Evolutionary conservation across 306 rosid species (phyloP).

Genomic region (Herpetospermum pedunculosum): DNA sequence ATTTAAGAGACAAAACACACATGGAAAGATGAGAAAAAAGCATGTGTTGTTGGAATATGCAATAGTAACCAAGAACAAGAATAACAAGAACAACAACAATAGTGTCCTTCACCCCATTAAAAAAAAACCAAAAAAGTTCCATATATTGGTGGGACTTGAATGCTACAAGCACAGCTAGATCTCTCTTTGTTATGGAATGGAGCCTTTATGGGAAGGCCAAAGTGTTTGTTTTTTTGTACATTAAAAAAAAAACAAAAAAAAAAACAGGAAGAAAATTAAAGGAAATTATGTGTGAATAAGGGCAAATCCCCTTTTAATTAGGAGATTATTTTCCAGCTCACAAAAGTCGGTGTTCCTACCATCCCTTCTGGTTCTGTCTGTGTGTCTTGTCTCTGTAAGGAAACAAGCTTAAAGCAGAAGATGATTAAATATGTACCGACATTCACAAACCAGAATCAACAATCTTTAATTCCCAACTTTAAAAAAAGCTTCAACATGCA

Average conservation of each 20-base stretch:
- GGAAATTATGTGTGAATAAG: background rate
- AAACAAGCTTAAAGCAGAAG: background rate
- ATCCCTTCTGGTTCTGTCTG: background rate
- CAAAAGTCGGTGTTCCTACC: background rate
- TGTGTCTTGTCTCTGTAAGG: background rate
- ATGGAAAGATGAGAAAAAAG: background rate
- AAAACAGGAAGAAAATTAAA: background rate
- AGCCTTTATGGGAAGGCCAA: background rate
- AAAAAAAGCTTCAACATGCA: background rate
- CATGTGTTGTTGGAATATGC: slow-evolving; percentile 4
- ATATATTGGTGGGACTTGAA: background rate
- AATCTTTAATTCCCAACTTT: background rate
- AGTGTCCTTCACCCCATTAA: background rate
- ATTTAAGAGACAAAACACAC: background rate
- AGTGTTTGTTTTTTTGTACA: background rate
- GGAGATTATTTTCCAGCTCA: background rate
- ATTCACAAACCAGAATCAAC: background rate
- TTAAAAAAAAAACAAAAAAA: background rate
- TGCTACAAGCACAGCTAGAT: background rate
- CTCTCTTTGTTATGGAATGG: background rate
- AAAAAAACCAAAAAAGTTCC: background rate
- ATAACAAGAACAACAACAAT: background rate
- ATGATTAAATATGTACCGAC: slow-evolving; percentile 1
- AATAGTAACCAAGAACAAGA: background rate
- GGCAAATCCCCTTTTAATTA: no score